Evolutionary conservation across 2,329 filamentous ascomycete genomes (phyloP), one percentile per base, ranked within the genome.

Genomic region (Pseudocercospora vitis): DNA sequence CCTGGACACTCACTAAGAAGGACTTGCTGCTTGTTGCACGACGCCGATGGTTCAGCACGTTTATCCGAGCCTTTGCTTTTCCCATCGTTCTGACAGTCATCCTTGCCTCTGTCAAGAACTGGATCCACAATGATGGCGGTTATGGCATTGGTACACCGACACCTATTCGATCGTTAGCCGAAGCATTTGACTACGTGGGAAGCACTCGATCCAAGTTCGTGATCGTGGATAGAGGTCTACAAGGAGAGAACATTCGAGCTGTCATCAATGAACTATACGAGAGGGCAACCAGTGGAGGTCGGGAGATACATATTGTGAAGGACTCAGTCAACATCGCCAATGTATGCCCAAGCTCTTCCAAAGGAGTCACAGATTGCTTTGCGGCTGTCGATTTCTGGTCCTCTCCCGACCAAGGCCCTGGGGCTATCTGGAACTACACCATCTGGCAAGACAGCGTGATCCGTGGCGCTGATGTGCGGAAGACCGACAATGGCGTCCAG

Each of bases 401-500:
- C 0, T 92, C 88, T 7, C 88, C 90, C 0, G 77, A 72, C 2
- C 83, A 91, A 71, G 87, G 87, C 7, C 60, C 69, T 1, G 80
- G 78, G 4, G 79, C 79, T 2, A 71, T 80, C 31, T 95, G 90
- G 90, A 92, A 92, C 70, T 96, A 95, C 67, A 90, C 55, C 3
- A 42, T 60, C 16, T 55, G 53, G 48, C 50, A 88, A 0, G 76
- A 95, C 31, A 79, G 87, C 54, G 90, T 88, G 0, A 76, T 95
- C 29, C 83, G 83, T 4, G 91, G 95, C 67, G 84, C 92, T 56
- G 77, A 85, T 58, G 80, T 86, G n/a, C 76, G 83, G 19, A 76
- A 76, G n/a, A 71, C 77, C 44, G 77, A 79, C 57, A 95, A 95
- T 66, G 85, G 88, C 65, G 81, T 82, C 40, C 79, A 95, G 70